Conservation (phyloP, 73 alveolate species). For the Breviolum minutum region DNA sequence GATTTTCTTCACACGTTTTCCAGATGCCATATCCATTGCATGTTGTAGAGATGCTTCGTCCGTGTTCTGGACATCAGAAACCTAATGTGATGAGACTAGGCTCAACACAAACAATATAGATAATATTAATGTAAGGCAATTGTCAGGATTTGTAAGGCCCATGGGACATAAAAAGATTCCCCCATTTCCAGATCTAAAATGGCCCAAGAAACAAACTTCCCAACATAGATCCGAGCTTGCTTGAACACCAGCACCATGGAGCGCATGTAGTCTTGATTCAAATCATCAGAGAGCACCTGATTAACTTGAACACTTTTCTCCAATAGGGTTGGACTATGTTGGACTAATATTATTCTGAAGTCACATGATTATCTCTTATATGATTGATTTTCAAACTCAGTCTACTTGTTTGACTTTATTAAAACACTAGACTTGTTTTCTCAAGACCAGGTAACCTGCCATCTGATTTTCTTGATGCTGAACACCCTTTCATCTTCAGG, state of each 20-base stretch:
- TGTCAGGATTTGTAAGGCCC: background rate
- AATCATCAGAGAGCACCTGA: slow-evolving; percentile 9
- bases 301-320: too few relatives aligned
- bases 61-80: background rate
- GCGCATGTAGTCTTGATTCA: background rate
- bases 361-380: too few relatives aligned
- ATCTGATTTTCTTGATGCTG: background rate
- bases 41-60: background rate
- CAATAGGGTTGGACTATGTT: too few relatives aligned
- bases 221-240: background rate
- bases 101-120: background rate
- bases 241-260: background rate
- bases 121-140: background rate
- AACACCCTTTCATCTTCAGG: background rate
- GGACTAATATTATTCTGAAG: too few relatives aligned
- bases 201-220: background rate
- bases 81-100: background rate
- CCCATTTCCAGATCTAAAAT: too few relatives aligned
- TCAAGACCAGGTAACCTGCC: slow-evolving; percentile 35
- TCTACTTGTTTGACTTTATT: background rate
- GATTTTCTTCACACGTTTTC: background rate
- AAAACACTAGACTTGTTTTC: background rate
- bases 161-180: too few relatives aligned
- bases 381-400: background rate
- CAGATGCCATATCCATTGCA: background rate